These are phyloP conservation scores for Teratosphaeria epicoccoides DNA, from an alignment of 2,329 filamentous ascomycete species.

Conservation along the genomic window DNA sequence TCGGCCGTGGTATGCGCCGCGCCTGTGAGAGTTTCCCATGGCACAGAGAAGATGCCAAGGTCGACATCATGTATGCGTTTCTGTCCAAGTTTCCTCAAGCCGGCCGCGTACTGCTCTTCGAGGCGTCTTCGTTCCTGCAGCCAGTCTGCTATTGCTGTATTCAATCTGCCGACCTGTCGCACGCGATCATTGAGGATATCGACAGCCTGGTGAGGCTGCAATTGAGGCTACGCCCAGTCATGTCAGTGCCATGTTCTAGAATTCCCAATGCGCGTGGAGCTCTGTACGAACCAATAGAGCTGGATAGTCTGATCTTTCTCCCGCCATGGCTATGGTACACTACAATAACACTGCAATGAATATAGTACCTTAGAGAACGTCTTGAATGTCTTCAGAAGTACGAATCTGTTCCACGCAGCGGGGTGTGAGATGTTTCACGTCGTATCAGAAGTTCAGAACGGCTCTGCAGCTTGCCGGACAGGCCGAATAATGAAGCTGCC, in stretches of 20 bases:
- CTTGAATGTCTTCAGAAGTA: not conserved
- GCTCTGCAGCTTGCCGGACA: not conserved
- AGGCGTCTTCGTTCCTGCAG: constrained; percentile 89
- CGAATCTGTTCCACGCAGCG: not conserved
- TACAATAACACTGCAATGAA: not conserved
- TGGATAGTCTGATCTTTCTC: constrained; percentile 78
- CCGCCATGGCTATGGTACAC: constrained; percentile 27
- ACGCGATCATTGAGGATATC: constrained; percentile 76
- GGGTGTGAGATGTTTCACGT: not conserved
- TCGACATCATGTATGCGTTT: constrained; percentile 51
- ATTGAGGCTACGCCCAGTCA: constrained; percentile 49
- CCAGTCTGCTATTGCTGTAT: constrained; percentile 91
- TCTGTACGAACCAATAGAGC: constrained; percentile 68
- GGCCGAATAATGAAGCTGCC: not conserved
- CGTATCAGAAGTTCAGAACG: not conserved
- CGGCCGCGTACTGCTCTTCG: constrained; percentile 79
- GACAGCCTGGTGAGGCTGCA: constrained; percentile 75
- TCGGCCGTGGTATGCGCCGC: constrained; percentile 71
- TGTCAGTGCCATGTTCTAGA: constrained; percentile 1
- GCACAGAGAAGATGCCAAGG: constrained; percentile 77
- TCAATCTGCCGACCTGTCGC: constrained; percentile 74
- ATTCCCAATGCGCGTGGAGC: not conserved
- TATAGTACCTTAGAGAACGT: not conserved
- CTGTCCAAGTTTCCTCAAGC: constrained; percentile 68
- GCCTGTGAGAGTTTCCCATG: constrained; percentile 79